Base-by-base conservation (phyloP, 2,329 filamentous ascomycete species). In the Aspergillus costaricaensis region DNA sequence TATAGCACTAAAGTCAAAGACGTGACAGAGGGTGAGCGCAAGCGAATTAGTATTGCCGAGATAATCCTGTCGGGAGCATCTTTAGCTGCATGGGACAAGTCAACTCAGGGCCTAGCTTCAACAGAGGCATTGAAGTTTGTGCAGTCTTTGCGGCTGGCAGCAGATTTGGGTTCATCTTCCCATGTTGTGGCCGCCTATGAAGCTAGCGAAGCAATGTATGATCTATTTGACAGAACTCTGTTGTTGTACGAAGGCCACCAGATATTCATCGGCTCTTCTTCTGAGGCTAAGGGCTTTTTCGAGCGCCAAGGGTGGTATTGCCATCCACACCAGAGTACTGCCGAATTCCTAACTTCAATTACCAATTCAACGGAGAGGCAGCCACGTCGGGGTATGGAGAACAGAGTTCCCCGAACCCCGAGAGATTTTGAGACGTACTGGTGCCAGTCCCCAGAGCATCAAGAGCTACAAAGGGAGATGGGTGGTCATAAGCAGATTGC, bases 171-270 rank as follows among this genome's bases (percentile, higher is more conserved):
- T 7, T 78, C 78, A 4, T 78, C 76, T 2, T 75, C 80, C 5
- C 78, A 80, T 55, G 79, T 78, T 12, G 80, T 86, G 5, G 81
- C 83, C 0, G 81, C 83, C 8, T 86, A 86, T 65, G 77, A 80
- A 64, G 77, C 76, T 8, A 74, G 72, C 52, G 74, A 80, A 62
- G 71, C 79, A 83, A 71, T 70, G 44, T 72, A 72, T 41, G 66
- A 72, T 38, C 49, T 85, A 9, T 91, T 92, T 64, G 88, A 92
- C 73, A 91, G 91, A 70, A 84, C 84, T 0, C 80, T 85, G 0
- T 85, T 92, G 0, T 78, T 92, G 0, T 91, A 92, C 68, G 87
- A 91, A 65, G 90, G 90, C 0, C 83, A 86, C 0, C 83, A 91
- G 69, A 91, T 93, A 67, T 93, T 86, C 77, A 92, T 87, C 64